Conservation (phyloP, 495 filamentous ascomycete genomes). For the Cudoniella acicularis region DNA sequence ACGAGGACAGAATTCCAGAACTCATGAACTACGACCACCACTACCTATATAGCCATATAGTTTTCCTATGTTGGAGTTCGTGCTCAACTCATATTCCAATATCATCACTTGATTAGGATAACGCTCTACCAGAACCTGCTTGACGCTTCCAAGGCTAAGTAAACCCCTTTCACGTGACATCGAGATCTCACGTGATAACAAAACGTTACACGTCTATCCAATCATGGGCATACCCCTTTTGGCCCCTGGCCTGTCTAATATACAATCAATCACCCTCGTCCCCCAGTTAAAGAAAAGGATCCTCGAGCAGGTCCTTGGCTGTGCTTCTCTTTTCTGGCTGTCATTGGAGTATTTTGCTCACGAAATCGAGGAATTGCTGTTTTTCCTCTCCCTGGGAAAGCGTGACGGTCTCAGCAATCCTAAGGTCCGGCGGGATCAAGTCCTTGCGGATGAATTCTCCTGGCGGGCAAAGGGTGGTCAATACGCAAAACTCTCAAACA, state of each 20-base stretch:
- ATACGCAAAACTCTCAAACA: constrained; percentile 7
- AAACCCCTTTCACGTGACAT: too few relatives aligned
- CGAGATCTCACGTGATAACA: too few relatives aligned
- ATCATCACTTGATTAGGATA: too few relatives aligned
- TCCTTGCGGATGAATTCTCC: constrained; percentile 16
- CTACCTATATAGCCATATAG: too few relatives aligned
- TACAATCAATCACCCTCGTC: neutral
- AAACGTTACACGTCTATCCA: too few relatives aligned
- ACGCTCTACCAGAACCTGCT: too few relatives aligned
- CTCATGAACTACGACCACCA: too few relatives aligned
- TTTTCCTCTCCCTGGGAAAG: constrained; percentile 36
- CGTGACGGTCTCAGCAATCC: constrained; percentile 29
- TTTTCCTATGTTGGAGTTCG: too few relatives aligned
- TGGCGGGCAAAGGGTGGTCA: constrained; percentile 1
- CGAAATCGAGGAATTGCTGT: constrained; percentile 40
- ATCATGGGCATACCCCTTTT: too few relatives aligned
- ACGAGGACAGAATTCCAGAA: too few relatives aligned
- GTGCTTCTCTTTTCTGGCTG: constrained; percentile 38
- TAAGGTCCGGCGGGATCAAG: constrained; percentile 11
- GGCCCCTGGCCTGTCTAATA: neutral
- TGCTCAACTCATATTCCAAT: too few relatives aligned
- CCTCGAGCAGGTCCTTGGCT: constrained; percentile 30
- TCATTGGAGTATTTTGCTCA: constrained; percentile 38
- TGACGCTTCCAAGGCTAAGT: too few relatives aligned
- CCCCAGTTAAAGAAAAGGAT: neutral